phyloP scores from a whole-genome alignment of 345 rosid species.

The Murraya koenigii region DNA sequence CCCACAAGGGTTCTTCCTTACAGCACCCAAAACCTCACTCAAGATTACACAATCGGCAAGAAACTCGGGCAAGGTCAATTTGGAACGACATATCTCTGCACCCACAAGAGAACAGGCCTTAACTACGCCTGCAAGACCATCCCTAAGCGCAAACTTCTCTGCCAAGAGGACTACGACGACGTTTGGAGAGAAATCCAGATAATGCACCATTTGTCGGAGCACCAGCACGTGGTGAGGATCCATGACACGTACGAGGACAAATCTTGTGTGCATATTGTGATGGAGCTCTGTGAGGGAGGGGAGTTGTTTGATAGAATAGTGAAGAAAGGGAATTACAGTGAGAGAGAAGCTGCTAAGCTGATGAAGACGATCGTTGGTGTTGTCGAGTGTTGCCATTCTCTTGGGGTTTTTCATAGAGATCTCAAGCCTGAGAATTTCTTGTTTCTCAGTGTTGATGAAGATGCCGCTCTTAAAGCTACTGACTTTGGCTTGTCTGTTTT shows the following conservation, averaged over 20 bases:
- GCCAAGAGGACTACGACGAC: constrained; percentile 70
- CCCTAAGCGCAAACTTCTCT: constrained; percentile 70
- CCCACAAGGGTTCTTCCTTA: constrained; percentile 26
- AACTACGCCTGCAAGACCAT: constrained; percentile 76
- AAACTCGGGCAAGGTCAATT: constrained; percentile 79
- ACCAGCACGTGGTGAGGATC: constrained; percentile 60
- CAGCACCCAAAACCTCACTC: constrained; percentile 23
- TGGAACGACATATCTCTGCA: constrained; percentile 70
- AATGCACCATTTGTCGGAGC: constrained; percentile 80
- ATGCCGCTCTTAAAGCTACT: constrained; percentile 74
- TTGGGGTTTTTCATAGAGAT: constrained; percentile 76
- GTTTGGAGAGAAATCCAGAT: constrained; percentile 88
- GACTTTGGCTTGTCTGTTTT: constrained; percentile 84
- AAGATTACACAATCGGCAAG: constrained; percentile 46
- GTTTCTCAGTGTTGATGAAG: constrained; percentile 56
- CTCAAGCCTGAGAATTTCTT: constrained; percentile 84
- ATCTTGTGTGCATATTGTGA: constrained; percentile 57
- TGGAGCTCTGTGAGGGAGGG: constrained; percentile 82
- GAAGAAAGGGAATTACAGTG: constrained; percentile 67
- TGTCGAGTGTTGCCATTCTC: constrained; percentile 73
- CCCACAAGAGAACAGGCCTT: constrained; percentile 43
- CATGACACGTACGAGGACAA: constrained; percentile 52
- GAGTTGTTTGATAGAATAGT: constrained; percentile 77
- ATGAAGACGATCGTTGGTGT: constrained; percentile 78
- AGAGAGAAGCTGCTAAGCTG: constrained; percentile 72